Conservation (phyloP, 345 rosid species). For the sweet orange (Citrus sinensis) region DNA sequence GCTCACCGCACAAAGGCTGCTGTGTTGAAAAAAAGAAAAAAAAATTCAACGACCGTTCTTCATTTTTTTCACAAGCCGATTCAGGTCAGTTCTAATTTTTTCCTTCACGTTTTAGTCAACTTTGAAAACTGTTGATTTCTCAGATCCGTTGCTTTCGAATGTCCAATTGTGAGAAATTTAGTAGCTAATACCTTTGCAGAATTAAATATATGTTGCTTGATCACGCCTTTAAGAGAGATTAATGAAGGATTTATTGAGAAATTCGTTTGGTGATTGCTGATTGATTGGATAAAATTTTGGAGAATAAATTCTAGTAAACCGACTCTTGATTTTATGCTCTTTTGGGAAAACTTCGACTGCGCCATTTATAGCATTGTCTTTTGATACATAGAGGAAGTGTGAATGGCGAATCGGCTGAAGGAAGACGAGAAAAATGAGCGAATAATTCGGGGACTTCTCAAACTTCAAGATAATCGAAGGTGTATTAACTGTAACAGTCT, state of each 20-base stretch:
- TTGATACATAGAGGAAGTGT: conserved; percentile 8
- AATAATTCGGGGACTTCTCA: conserved; percentile 81
- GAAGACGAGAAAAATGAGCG: conserved; percentile 90
- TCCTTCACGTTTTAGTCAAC: not conserved
- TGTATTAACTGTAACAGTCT: conserved; percentile 92
- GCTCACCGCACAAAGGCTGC: not conserved
- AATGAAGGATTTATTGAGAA: not conserved
- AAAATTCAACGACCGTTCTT: not conserved
- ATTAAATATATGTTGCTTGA: not conserved
- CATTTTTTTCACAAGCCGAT: not conserved
- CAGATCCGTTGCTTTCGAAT: conserved; percentile 33
- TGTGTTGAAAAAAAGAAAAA: too few species aligned
- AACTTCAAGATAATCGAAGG: conserved; percentile 76
- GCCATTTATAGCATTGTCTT: not conserved
- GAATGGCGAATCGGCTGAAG: conserved; percentile 66
- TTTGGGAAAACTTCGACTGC: not conserved
- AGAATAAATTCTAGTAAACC: not conserved
- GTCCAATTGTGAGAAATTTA: conserved; percentile 4
- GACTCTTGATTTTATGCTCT: not conserved
- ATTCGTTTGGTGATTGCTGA: not conserved
- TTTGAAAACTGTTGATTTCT: conserved; percentile 16
- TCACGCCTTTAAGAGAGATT: conserved; percentile 1
- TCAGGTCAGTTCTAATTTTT: conserved; percentile 24
- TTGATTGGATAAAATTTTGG: conserved; percentile 1
- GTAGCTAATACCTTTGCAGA: not conserved